Evolutionary conservation across 768 basidiomycete species (phyloP), one percentile per base, ranked within the genome.

Genomic region (Holtermannia corniformis): DNA sequence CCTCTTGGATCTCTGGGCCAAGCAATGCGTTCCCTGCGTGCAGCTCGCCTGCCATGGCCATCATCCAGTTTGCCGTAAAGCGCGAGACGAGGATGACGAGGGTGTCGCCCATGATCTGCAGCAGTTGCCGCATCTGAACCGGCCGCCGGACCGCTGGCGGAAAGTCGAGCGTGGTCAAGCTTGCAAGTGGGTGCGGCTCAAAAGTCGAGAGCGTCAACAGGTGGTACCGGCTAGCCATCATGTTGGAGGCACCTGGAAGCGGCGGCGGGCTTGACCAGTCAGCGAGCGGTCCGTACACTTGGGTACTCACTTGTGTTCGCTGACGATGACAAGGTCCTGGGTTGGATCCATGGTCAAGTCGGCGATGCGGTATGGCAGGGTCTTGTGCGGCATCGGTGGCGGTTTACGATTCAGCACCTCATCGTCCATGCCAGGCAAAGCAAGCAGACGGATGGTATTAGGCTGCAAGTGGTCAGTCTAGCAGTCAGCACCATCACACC

Each of bases 261-360:
- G 2, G 76, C 55, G 0, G 71, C 71, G 2, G 71, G 61, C 14
- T 70, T 61, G 3, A 63, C 61, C 2, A 78, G 79, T 40, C 74
- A 53, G 23, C 77, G 78, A 62, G 4, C 59, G 66, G 20, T 68
- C 65, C n/a, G n/a, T n/a, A n/a, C n/a, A 26, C 79, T 78, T 3
- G 76, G 78, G 19, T 70, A 72, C 57, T 81, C 61, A 65, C 63
- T 62, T 44, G 41, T 63, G 51, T 50, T 68, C 66, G 46, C 81
- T 65, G 43, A 70, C 70, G 32, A 83, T 75, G 7, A 84, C 73
- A 26, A 86, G 75, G 64, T 85, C 80, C 60, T 83, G 83, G 21
- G 80, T 76, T 16, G 82, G 80, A 63, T 85, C 84, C 74, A 86
- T 77, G 5, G 70, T 71, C 43, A 71, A 44, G 52, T 71, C 70